Evolutionary conservation across 768 basidiomycete genomes (phyloP), one percentile per base, ranked within the genome.

Genomic region (Trametes cubensis): DNA sequence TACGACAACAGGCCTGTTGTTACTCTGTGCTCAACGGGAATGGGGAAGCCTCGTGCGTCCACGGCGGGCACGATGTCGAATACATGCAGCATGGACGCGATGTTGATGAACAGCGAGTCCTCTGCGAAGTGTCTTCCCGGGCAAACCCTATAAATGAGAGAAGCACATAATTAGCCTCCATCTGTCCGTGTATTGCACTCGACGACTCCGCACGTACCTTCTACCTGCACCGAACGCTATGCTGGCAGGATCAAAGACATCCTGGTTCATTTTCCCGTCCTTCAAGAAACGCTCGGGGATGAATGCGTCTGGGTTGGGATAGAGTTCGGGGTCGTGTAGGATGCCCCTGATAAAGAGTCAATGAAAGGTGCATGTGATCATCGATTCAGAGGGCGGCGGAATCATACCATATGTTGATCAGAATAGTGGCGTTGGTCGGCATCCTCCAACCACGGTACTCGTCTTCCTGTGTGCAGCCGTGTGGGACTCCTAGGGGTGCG

Each of bases 281-380:
- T 70, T 66, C 28, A 82, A 54, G 66, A 80, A 85, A 21, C 83
- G 75, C 23, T 81, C 79, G 0, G 84, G 84, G 40, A 79, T 75
- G 68, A 86, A 85, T 13, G 63, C 67, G 6, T 74, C 68, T 0
- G 84, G 84, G 15, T 83, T 73, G 0, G 79, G 80, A 66, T 76
- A 85, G 17, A 67, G 67, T 38, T 68, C 46, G 5, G 80, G 79
- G 62, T 85, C 80, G 41, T 80, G 83, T 23, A 83, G 73, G 50
- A 85, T 82, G 1, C 76, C 76, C 81, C 84, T 84, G 40, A 17
- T 6, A 20, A 20, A 21, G 21, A 21, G 21, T 21, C n/a, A n/a
- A 2, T 6, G 10, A 6, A 11, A 2, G 14, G 13, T 18, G 17
- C 10, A 14, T 10, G 20, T 8, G 20, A 46, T 2, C 25, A 15